Evolutionary conservation across 176 grass and related monocot species (phyloP), one percentile per base, ranked within the genome.

Genomic region (Aegilops sharonensis): DNA sequence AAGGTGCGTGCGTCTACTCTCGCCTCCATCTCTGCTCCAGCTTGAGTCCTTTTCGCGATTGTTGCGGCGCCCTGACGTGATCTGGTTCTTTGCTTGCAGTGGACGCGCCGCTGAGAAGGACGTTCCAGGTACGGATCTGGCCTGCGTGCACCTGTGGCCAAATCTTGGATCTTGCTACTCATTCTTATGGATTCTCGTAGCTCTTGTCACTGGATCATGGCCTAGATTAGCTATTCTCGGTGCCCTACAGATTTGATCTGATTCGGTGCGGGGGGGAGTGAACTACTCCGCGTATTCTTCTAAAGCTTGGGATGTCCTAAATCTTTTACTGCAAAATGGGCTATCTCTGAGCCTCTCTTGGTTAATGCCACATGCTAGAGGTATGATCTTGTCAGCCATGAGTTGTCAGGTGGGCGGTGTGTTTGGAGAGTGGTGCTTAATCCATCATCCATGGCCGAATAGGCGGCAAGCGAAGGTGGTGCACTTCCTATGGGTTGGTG

Each of bases 41-140:
- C 62, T 8, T 1, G 14, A 65, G 23, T 42, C 50, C 42, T 61
- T 34, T 78, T 61, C 45, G 23, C 59, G 14, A 36, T 35, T 75
- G 47, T 74, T 42, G 87, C 45, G 36, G 78, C 47, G 50, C 45
- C 69, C 77, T 81, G 25, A 72, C 81, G 37, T 82, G 21, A 27
- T 75, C 52, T 11, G 76, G 78, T 83, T 86, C 81, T 91, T 76
- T 54, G 45, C 73, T 88, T 68, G 69, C 94, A 99, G 97, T 94
- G 92, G 94, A 99, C 32, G 87, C 85, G 77, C 77, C 90, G 87
- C 87, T 94, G 60, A 93, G 88, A 90, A 83, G 76, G 43, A 84
- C 97, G 57, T 99, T 99, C 89, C 90, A 96, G 97, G 97, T 99
- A 89, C 75, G 91, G 60, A 89, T 82, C 88, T 84, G 77, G 37